A percentile compares a stretch with the other conserved stretches of the same genome.
phyloP scores from a whole-genome alignment of 306 rosid genomes.

The Benincasa hispida region DNA sequence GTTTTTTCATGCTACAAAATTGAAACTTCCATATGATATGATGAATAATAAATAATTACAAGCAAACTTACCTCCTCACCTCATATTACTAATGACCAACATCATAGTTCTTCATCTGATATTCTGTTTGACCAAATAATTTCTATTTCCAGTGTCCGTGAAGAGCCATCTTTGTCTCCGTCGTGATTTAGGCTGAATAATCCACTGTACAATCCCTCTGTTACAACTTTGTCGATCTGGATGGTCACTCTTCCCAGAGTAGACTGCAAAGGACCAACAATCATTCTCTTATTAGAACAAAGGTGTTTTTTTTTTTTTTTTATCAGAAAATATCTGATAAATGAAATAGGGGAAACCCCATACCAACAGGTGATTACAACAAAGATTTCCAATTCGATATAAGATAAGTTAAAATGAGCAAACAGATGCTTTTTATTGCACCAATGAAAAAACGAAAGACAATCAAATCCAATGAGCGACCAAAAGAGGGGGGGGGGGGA shows the following conservation, averaged over 20 bases:
- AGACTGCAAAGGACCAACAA: slow-evolving; percentile 34
- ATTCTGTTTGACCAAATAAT: slow-evolving; percentile 84
- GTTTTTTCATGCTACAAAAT: slow-evolving; percentile 39
- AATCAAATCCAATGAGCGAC: no score
- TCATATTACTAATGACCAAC: neutral
- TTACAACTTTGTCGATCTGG: slow-evolving; percentile 92
- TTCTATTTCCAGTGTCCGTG: slow-evolving; percentile 84
- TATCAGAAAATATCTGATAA: no score
- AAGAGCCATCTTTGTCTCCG: slow-evolving; percentile 82
- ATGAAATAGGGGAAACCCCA: no score
- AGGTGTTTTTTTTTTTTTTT: neutral
- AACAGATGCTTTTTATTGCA: no score
- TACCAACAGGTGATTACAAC: no score
- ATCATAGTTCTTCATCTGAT: slow-evolving; percentile 50
- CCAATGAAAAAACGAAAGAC: no score
- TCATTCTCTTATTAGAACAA: neutral
- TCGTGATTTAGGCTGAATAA: slow-evolving; percentile 88
- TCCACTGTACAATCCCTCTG: slow-evolving; percentile 91
- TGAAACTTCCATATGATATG: slow-evolving; percentile 28
- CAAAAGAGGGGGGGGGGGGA: no score
- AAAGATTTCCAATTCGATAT: no score
- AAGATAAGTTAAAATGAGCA: no score
- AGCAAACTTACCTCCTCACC: slow-evolving; percentile 17
- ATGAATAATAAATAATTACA: slow-evolving; percentile 36
- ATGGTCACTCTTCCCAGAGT: slow-evolving; percentile 90